phyloP scores from a whole-genome alignment of 2,329 filamentous ascomycete genomes.

The Reticulascus tulasneorum region DNA sequence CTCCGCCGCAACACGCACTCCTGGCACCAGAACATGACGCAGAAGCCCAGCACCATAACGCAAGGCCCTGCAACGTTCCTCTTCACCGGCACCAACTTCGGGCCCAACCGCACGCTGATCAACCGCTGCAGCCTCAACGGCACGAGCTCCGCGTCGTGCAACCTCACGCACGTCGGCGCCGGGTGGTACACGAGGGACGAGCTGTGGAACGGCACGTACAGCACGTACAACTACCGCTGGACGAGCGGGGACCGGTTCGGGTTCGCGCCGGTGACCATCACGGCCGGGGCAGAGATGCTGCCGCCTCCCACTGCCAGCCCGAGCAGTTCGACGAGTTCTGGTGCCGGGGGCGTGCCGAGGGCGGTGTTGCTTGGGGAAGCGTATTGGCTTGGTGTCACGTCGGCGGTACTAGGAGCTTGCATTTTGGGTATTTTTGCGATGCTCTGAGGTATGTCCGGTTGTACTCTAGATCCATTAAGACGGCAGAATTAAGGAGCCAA shows the following conservation, averaged over 20 bases:
- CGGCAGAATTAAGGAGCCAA: too few relatives aligned
- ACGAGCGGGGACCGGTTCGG: conserved; percentile 22
- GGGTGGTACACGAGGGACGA: conserved; percentile 20
- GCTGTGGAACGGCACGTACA: conserved; percentile 19
- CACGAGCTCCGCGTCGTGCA: conserved; percentile 18
- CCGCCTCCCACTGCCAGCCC: too few relatives aligned
- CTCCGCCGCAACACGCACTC: too few relatives aligned
- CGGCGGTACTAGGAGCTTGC: too few relatives aligned
- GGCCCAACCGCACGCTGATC: conserved; percentile 17
- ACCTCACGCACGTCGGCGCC: conserved; percentile 21
- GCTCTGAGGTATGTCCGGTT: too few relatives aligned
- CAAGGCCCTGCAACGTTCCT: conserved; percentile 21
- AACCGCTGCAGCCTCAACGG: conserved; percentile 22
- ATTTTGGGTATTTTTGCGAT: too few relatives aligned
- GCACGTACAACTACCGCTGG: conserved; percentile 23
- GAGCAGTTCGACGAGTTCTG: too few relatives aligned
- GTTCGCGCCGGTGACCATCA: conserved; percentile 23
- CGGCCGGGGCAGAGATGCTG: conserved; percentile 13
- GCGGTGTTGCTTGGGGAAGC: too few relatives aligned
- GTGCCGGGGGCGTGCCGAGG: too few relatives aligned
- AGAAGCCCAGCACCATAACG: conserved; percentile 20
- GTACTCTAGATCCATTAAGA: too few relatives aligned
- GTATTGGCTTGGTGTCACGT: too few relatives aligned
- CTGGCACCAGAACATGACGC: conserved; percentile 16
- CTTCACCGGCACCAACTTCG: conserved; percentile 19